These are phyloP conservation scores for Apiospora saccharicola DNA, from an alignment of 2,329 filamentous ascomycete species.

Conservation along the genomic window DNA sequence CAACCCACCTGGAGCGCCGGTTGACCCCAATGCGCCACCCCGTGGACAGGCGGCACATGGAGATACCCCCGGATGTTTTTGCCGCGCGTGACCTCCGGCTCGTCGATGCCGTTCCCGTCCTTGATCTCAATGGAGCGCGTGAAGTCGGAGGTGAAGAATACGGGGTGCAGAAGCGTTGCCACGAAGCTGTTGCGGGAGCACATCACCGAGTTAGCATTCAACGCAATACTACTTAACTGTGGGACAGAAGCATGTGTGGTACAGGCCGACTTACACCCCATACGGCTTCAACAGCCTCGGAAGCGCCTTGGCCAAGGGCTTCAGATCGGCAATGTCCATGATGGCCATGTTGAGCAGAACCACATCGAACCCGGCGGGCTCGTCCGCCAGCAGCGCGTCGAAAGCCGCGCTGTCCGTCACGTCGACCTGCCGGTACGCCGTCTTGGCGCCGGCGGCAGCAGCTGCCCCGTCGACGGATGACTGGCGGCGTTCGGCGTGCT, in stretches of 20 bases:
- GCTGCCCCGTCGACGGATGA: constrained; percentile 25
- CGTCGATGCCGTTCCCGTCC: constrained; percentile 43
- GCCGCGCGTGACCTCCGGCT: constrained; percentile 44
- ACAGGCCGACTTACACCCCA: constrained; percentile 46
- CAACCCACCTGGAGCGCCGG: constrained; percentile 45
- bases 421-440: constrained; percentile 46
- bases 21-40: constrained; percentile 46
- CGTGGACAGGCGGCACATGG: constrained; percentile 47
- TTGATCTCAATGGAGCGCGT: constrained; percentile 49
- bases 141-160: constrained; percentile 55
- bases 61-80: constrained; percentile 52
- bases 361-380: constrained; percentile 49
- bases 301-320: constrained; percentile 50
- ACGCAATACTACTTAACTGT: not conserved
- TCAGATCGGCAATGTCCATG: constrained; percentile 54
- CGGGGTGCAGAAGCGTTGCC: constrained; percentile 56
- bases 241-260: too few relatives aligned
- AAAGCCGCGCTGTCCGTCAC: constrained; percentile 46
- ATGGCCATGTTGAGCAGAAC: constrained; percentile 58
- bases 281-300: constrained; percentile 48
- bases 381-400: constrained; percentile 33
- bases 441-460: constrained; percentile 30
- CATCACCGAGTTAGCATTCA: not conserved
- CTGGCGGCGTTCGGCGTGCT: constrained; percentile 39
- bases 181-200: constrained; percentile 46